Evolutionary conservation across 2,329 filamentous ascomycete species (phyloP).

Genomic region (Pseudopithomyces chartarum): DNA sequence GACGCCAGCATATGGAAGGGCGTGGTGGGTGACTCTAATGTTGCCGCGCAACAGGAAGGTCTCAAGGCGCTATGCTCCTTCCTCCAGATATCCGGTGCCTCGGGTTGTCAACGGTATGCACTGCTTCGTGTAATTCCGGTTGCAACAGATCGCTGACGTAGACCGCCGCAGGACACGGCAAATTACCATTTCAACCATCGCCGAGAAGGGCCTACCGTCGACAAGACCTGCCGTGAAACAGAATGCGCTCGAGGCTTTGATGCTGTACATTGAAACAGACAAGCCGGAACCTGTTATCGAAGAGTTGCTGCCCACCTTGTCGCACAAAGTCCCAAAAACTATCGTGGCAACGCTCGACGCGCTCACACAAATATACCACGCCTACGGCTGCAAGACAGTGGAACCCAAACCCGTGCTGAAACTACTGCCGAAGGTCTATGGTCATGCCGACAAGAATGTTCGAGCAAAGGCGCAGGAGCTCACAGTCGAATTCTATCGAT

Average conservation of each 20-base stretch:
- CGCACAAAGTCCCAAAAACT: constrained; percentile 90
- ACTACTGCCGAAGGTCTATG: constrained; percentile 84
- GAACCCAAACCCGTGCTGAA: constrained; percentile 94
- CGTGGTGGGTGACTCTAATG: constrained; percentile 91
- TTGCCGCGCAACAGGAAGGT: constrained; percentile 94
- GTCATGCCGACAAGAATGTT: constrained; percentile 97
- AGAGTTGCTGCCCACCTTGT: constrained; percentile 80
- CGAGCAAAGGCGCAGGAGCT: constrained; percentile 90
- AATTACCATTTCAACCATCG: constrained; percentile 75
- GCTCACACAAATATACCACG: constrained; percentile 84
- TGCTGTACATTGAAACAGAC: constrained; percentile 90
- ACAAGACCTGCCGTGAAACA: constrained; percentile 88
- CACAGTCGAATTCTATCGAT: constrained; percentile 92
- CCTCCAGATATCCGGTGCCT: constrained; percentile 83
- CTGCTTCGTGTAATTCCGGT: neutral
- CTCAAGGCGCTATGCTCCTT: constrained; percentile 88
- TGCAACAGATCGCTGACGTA: constrained; percentile 17
- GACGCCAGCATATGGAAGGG: constrained; percentile 89
- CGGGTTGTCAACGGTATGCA: constrained; percentile 71
- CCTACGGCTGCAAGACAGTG: constrained; percentile 90
- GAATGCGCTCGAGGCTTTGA: constrained; percentile 80
- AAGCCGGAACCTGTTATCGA: constrained; percentile 84
- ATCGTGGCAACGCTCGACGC: constrained; percentile 76
- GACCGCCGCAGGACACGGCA: constrained; percentile 66
- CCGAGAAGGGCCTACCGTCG: constrained; percentile 88